Evolutionary conservation across 2,329 filamentous ascomycete species (phyloP), one percentile per base, ranked within the genome.

Genomic region (Trichoderma arundinaceum): DNA sequence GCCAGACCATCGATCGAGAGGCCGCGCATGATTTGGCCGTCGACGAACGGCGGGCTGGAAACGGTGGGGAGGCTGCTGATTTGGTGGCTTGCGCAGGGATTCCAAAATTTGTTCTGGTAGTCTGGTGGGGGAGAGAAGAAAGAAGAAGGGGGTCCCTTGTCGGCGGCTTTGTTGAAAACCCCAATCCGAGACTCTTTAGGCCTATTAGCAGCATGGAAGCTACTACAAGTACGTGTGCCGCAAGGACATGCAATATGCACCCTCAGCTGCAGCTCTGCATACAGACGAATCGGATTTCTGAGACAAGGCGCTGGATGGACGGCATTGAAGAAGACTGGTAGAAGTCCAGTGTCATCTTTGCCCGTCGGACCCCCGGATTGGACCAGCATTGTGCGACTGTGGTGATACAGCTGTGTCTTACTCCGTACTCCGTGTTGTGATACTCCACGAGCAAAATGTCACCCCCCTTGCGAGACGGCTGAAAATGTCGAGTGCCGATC

Each of bases 111-210:
- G 7, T 59, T 52, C 59, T 33, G 22, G 41, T 44, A 52, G 46
- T 43, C 43, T 19, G 32, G 60, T 43, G 51, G 60, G 19, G n/a
- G 48, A 28, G 22, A 49, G 57, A 38, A 17, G 48, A 28, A 28
- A 8, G 39, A 15, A 35, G 15, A 33, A 7, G 13, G 38, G 32
- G 38, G 17, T 19, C 35, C n/a, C 7, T 28, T 22, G 13, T 19
- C 60, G 60, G 60, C 60, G 28, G 49, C 60, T 54, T 17, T n/a
- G 54, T 63, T 49, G 4, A 28, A 28, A 28, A 63, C 51, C 48
- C 60, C 39, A 46, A 54, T 63, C 60, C 72, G 0, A 61, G 58
- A 15, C 15, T 41, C 22, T 32, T 9, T 3, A 28, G 22, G 22
- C 22, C 22, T 28, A 28, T 28, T 28, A 28, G 22, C 22, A 28